Base-by-base conservation (phyloP, 768 basidiomycete species). In the Russula virescens region DNA sequence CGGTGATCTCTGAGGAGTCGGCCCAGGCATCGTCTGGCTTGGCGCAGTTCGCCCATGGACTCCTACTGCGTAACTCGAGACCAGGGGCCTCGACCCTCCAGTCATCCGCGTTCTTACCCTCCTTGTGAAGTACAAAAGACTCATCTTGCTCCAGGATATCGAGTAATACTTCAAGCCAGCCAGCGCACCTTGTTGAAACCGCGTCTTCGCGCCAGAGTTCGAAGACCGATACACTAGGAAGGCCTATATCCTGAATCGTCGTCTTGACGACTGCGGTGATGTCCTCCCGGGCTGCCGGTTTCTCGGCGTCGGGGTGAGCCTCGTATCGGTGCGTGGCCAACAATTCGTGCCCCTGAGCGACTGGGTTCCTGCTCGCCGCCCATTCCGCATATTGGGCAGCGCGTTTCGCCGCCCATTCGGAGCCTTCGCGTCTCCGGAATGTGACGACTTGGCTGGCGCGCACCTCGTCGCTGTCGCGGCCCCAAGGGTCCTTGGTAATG, bases 391-490 rank as follows among this genome's bases (percentile, higher is more conserved):
- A 75, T 51, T 69, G 72, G 25, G 53, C 60, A 52, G 71, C 74
- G 13, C 71, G 58, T 28, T n/a, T 66, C 42, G 68, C 65, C 3
- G 62, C 67, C 64, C 70, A 76, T 58, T 62, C 71, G 38, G 23
- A 61, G 26, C 72, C 73, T n/a, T 81, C 79, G 18, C 75, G 65
- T 35, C 84, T 74, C 49, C 71, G 78, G 69, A 94, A 94, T 3
- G 75, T 71, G 2, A 87, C 91, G 0, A 85, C 84, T 35, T 85
- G 84, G 18, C 80, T 83, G 13, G 91, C 91, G 19, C 82, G 85
- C 1, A 85, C 85, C 3, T 87, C 74, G 46, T 78, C 75, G 7
- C 77, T 78, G 64, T 89, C 87, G 42, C 91, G 76, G n/a, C 80
- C 86, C 84, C 86, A 92, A 26, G 81, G 80, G 71, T 94, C 92